phyloP scores from a whole-genome alignment of 2,329 filamentous ascomycete species.

The Tolypocladium sp. region DNA sequence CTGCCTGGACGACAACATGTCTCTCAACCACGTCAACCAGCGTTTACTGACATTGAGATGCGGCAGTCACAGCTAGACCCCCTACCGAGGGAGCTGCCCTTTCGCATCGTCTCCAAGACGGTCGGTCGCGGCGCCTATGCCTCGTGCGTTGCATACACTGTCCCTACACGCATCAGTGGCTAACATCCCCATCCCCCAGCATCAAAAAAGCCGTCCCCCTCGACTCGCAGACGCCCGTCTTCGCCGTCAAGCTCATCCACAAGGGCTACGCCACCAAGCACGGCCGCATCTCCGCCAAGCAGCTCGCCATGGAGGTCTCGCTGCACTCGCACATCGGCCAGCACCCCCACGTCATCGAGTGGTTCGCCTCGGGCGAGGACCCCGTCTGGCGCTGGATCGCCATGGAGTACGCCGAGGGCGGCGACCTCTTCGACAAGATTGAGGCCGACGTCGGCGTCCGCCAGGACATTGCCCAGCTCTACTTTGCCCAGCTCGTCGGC shows the following conservation, averaged over 20 bases:
- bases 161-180: neutral
- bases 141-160: conserved; percentile 51
- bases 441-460: conserved; percentile 94
- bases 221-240: conserved; percentile 61
- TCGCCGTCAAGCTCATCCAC: conserved; percentile 98
- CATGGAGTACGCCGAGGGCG: conserved; percentile 93
- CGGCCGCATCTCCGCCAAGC: conserved; percentile 80
- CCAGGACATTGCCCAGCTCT: conserved; percentile 90
- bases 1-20: neutral
- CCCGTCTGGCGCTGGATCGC: conserved; percentile 89
- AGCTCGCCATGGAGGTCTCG: conserved; percentile 85
- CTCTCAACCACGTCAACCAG: neutral
- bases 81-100: conserved; percentile 76
- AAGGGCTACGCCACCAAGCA: conserved; percentile 87
- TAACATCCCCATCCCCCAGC: conserved; percentile 33
- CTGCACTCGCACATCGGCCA: conserved; percentile 82
- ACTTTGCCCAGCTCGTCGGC: conserved; percentile 84
- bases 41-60: conserved; percentile 13
- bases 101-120: conserved; percentile 90
- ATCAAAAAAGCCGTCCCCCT: conserved; percentile 88
- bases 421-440: conserved; percentile 98
- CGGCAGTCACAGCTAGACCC: conserved; percentile 83
- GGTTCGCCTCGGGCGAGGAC: conserved; percentile 83
- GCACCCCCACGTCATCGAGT: conserved; percentile 90
- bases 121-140: conserved; percentile 96